Percentiles rank a stretch among this genome's conserved stretches.
phyloP scores from a whole-genome alignment of 169 alveolate genomes.

The Plasmodium adleri region DNA sequence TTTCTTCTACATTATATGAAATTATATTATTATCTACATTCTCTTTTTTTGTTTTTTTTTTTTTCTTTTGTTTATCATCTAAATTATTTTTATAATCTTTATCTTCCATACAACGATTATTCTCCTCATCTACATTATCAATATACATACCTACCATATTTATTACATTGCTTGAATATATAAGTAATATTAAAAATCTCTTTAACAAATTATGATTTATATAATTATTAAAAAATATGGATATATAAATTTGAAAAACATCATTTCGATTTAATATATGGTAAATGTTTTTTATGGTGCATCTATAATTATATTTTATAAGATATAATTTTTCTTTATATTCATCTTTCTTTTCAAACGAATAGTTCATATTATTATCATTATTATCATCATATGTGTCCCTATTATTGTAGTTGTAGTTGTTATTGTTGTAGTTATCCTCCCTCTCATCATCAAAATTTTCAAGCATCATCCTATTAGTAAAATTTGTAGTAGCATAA shows the following conservation, averaged over 20 bases:
- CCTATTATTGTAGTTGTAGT: neutral
- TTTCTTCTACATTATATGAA: neutral
- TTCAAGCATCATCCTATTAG: constrained; percentile 38
- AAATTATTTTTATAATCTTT: constrained; percentile 2
- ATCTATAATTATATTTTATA: constrained; percentile 26
- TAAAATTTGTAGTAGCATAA: constrained; percentile 41
- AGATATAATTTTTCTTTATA: neutral
- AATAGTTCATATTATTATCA: neutral
- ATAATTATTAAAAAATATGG: constrained; percentile 50
- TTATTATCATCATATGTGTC: neutral
- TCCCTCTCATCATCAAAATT: constrained; percentile 16
- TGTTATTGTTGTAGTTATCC: neutral
- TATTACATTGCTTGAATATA: constrained; percentile 25
- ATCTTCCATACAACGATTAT: neutral
- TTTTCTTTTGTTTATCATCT: constrained; percentile 2
- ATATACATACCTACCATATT: constrained; percentile 13
- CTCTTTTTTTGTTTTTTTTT: neutral
- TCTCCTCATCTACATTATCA: neutral
- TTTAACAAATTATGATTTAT: constrained; percentile 37
- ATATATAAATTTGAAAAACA: constrained; percentile 49
- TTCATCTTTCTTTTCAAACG: neutral
- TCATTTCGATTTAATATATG: constrained; percentile 26
- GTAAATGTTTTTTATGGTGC: constrained; percentile 22
- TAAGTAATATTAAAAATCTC: constrained; percentile 61
- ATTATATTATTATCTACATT: neutral